phyloP scores from a whole-genome alignment of 129 eudicot species.

The Flaveria robusta region DNA sequence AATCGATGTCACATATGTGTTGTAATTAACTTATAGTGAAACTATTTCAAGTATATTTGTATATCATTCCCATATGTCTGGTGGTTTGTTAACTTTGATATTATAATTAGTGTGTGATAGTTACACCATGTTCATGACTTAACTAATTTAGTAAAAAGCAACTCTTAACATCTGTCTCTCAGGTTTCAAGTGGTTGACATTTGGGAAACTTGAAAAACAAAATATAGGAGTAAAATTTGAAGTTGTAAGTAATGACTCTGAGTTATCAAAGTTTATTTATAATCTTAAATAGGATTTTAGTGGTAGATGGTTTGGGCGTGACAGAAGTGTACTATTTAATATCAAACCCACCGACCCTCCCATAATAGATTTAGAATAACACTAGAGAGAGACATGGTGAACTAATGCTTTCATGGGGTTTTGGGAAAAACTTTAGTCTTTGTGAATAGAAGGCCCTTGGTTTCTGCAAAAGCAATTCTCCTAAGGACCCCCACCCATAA shows the following conservation, averaged over 20 bases:
- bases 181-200: not conserved
- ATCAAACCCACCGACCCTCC: slow-evolving; percentile 36
- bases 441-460: slow-evolving; percentile 33
- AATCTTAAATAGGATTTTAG: slow-evolving; percentile 2
- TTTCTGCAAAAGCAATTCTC: slow-evolving; percentile 33
- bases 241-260: too few species aligned
- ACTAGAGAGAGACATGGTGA: not conserved
- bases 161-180: not conserved
- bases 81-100: too few species aligned
- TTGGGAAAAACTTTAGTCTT: slow-evolving; percentile 28
- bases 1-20: too few species aligned
- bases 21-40: too few species aligned
- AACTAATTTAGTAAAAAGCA: not conserved
- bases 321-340: slow-evolving; percentile 28
- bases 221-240: too few species aligned
- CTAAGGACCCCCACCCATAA: slow-evolving; percentile 28
- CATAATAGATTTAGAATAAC: slow-evolving; percentile 14
- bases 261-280: not conserved
- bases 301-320: slow-evolving; percentile 19
- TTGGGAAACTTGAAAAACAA: too few species aligned
- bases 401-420: slow-evolving; percentile 33
- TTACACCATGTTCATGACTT: not conserved
- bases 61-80: too few species aligned
- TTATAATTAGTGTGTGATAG: not conserved
- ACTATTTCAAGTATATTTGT: too few species aligned